Conservation (phyloP, 441 rosid species). For the Corymbia calophylla region DNA sequence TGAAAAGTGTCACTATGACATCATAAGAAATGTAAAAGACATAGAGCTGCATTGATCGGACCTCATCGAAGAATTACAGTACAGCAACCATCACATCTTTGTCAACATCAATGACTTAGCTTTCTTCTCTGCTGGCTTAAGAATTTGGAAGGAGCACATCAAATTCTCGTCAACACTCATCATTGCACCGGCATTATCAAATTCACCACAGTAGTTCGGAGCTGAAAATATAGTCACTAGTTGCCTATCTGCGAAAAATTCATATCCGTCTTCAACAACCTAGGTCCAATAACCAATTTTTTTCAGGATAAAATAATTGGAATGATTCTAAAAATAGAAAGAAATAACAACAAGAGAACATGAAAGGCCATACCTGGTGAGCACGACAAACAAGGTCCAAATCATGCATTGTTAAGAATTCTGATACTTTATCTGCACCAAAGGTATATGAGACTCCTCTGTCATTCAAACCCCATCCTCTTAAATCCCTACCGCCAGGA, state of each 20-base stretch:
- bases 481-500: constrained; percentile 74
- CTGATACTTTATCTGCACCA: constrained; percentile 80
- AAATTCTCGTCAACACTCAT: constrained; percentile 79
- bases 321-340: not conserved
- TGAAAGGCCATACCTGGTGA: constrained; percentile 60
- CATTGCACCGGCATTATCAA: constrained; percentile 95
- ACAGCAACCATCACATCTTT: constrained; percentile 38
- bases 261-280: constrained; percentile 98
- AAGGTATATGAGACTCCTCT: constrained; percentile 90
- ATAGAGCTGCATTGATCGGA: not conserved
- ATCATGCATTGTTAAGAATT: constrained; percentile 65
- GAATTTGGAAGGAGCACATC: constrained; percentile 86
- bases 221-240: constrained; percentile 90
- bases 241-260: constrained; percentile 86
- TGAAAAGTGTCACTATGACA: not conserved
- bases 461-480: constrained; percentile 95
- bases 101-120: constrained; percentile 55
- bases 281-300: constrained; percentile 14
- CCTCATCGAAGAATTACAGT: constrained; percentile 6
- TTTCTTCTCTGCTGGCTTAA: constrained; percentile 85
- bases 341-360: not conserved
- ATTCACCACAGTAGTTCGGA: constrained; percentile 91
- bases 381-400: constrained; percentile 94
- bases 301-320: not conserved
- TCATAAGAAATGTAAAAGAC: not conserved